Percentiles rank a stretch among this genome's conserved stretches.
phyloP scores from a whole-genome alignment of 2,329 filamentous ascomycete genomes.

The Colletotrichum brevisporum region DNA sequence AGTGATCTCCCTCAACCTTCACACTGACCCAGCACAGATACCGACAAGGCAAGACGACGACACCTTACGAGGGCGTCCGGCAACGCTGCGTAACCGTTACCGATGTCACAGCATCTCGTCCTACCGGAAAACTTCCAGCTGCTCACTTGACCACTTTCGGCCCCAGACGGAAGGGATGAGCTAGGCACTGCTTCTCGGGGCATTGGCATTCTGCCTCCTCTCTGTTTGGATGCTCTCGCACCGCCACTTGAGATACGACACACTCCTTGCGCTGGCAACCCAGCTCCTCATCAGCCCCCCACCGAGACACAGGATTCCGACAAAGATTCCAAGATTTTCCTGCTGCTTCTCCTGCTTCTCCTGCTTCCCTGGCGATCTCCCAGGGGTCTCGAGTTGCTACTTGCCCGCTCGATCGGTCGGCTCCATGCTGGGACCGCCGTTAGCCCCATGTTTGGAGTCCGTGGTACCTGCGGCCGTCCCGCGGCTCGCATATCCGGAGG shows the following conservation, averaged over 20 bases:
- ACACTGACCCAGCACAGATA: no score
- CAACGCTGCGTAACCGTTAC: conserved; percentile 13
- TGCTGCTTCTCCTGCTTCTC: conserved; percentile 25
- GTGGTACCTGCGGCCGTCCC: conserved; percentile 36
- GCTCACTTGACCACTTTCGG: conserved; percentile 36
- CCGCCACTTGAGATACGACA: conserved; percentile 30
- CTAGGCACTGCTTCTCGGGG: conserved; percentile 3
- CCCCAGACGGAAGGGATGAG: conserved; percentile 33
- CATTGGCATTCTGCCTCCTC: background rate
- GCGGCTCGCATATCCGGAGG: conserved; percentile 23
- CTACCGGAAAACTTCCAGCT: conserved; percentile 38
- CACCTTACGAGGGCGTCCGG: background rate
- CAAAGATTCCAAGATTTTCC: conserved; percentile 28
- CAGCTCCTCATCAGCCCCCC: conserved; percentile 11
- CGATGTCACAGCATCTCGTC: conserved; percentile 27
- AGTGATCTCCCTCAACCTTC: background rate
- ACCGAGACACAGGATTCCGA: conserved; percentile 28
- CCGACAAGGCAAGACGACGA: no score
- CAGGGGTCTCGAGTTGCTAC: conserved; percentile 10
- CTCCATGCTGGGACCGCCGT: conserved; percentile 3
- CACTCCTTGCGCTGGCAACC: conserved; percentile 7
- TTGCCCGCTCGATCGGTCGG: conserved; percentile 15
- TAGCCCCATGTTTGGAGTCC: conserved; percentile 8
- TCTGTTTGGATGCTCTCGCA: conserved; percentile 7
- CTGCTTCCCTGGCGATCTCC: conserved; percentile 35